Base-by-base conservation (phyloP, 2,329 filamentous ascomycete species). In the Pyrenochaeta sp. region DNA sequence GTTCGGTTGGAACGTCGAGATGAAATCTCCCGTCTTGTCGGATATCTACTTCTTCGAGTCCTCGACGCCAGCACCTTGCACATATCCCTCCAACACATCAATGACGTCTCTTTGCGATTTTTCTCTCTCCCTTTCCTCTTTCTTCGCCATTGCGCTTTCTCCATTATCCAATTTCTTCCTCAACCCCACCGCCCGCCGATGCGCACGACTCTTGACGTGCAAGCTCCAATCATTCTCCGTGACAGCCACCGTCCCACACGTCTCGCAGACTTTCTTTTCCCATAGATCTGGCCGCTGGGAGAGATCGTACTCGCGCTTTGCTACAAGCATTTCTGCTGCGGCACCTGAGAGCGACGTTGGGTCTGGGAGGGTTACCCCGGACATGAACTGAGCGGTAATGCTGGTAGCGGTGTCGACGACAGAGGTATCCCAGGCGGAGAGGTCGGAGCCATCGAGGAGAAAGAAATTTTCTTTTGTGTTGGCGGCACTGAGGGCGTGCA, bases 391-490 rank as follows among this genome's bases (percentile, higher is more conserved):
- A 9, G 74, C 65, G 0, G 86, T 81, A 19, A 96, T 71, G 1
- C 75, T 66, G 1, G 82, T 73, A 0, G 89, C 91, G 2, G 85
- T 85, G 2, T 77, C 71, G 1, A 84, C 77, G 2, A 96, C 89
- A n/a, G 78, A 74, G 0, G 77, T 66, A 0, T 78, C 59, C 79
- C 89, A 96, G 1, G 72, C 63, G 0, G 75, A 61, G 2, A 86
- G 74, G 55, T 94, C 79, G 2, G 87, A 90, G 51, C 89, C 89
- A 71, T 99, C 90, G 1, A 97, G 73, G 2, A 97, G 72, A 66
- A 89, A 97, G 1, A 96, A 75, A 23, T 76, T 82, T 81, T 69
- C 36, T 76, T 71, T 11, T 77, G 72, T 2, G 73, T 77, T 23
- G 81, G 77, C 13, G 82, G 79, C 24, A 74, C 77, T n/a, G 19